Evolutionary conservation across 2,329 filamentous ascomycete genomes (phyloP), one percentile per base, ranked within the genome.

Genomic region (Pseudocercospora crystallina): DNA sequence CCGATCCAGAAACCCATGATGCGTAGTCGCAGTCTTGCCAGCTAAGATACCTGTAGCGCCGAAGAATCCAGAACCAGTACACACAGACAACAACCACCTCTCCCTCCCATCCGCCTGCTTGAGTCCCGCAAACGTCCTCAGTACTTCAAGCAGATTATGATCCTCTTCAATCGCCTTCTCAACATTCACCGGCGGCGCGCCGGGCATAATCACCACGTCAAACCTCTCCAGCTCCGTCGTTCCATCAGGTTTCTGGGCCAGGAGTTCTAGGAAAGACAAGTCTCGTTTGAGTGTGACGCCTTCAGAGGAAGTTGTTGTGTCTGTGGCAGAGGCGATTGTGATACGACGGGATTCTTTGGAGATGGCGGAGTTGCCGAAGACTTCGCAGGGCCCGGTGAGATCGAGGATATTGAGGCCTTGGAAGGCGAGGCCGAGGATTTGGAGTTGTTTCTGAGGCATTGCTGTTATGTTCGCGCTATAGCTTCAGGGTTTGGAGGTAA

Each of bases 361-460:
- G 10, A 54, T 40, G 3, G 30, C 34, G 9, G 42, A 49, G 20
- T 49, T 53, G 33, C 44, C 51, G n/a, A 57, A 54, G 33, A 54
- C 51, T 49, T 57, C 54, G 5, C 36, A 34, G 4, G 54, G 54
- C 1, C 54, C 54, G 12, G 47, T 54, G 5, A 57, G 47, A 15
- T 57, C 54, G 40, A 57, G 48, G 30, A 53, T 47, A 34, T 57
- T 51, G 47, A 54, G 42, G 13, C 38, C 39, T 17, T 41, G 47
- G 44, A 49, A 57, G 17, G 49, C 38, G n/a, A 54, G 44, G 32
- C 35, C 43, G 15, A 56, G 46, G 33, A 53, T 40, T 30, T 47
- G 35, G 36, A 52, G 37, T 35, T 31, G 38, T 29, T 36, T 41
- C 7, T 14, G 14, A 29, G 43, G 5, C 49, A 51, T 51, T 34